These are phyloP conservation scores for Xerophyta viscosa DNA, from an alignment of 106 monocot species.

Conservation along the genomic window DNA sequence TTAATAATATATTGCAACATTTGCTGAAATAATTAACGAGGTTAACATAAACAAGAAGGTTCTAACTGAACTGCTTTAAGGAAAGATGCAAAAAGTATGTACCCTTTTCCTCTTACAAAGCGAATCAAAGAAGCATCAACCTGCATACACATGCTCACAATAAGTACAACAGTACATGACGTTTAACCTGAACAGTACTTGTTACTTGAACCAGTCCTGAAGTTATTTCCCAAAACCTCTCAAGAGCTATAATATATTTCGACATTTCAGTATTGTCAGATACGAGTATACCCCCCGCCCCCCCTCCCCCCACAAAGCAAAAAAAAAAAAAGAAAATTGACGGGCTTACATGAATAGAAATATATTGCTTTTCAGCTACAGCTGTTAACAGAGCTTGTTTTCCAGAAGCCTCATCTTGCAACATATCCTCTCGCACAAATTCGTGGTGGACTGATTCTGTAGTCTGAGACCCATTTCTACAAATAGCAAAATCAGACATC, in stretches of 20 bases:
- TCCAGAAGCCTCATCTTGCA: background rate
- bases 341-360: slow-evolving; percentile 12
- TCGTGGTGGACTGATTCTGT: background rate
- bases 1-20: background rate
- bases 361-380: slow-evolving; percentile 14
- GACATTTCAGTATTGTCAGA: background rate
- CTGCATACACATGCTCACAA: too few relatives aligned
- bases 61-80: too few relatives aligned
- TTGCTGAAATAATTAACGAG: background rate
- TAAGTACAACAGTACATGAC: background rate
- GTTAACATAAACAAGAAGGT: background rate
- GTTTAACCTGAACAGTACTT: too few relatives aligned
- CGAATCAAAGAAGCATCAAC: slow-evolving; percentile 62
- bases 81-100: slow-evolving; percentile 4
- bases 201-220: background rate
- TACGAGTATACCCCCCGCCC: background rate
- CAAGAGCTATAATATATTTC: background rate
- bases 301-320: background rate
- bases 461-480: background rate
- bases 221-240: background rate
- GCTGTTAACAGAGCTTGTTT: slow-evolving; percentile 3
- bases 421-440: slow-evolving; percentile 3
- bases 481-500: background rate
- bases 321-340: background rate
- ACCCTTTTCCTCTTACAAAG: slow-evolving; percentile 72